phyloP scores from a whole-genome alignment of 768 basidiomycete genomes.

The Scleroderma citrinum region DNA sequence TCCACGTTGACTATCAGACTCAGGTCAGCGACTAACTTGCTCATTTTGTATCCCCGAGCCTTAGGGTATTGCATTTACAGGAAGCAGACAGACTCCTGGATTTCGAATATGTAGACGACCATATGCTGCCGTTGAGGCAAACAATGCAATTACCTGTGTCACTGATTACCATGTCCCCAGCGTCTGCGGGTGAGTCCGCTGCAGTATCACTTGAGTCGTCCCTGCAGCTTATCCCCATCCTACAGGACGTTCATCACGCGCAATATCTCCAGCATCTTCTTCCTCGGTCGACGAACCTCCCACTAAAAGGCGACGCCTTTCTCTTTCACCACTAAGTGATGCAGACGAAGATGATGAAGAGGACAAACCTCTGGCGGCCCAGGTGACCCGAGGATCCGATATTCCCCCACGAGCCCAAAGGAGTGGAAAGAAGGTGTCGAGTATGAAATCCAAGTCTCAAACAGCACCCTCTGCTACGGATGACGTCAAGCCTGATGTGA shows the following conservation, averaged over 20 bases:
- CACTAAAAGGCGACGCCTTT: constrained; percentile 48
- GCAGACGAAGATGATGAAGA: constrained; percentile 44
- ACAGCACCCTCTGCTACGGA: constrained; percentile 38
- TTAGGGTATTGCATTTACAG: constrained; percentile 33
- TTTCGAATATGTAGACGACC: constrained; percentile 69
- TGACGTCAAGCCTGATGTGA: constrained; percentile 34
- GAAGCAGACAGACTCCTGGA: constrained; percentile 73
- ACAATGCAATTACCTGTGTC: constrained; percentile 59
- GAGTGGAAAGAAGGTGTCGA: constrained; percentile 50
- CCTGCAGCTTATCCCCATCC: constrained; percentile 3
- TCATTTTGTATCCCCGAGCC: constrained; percentile 8
- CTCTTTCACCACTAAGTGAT: constrained; percentile 50
- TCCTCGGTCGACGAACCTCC: constrained; percentile 40
- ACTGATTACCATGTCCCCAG: constrained; percentile 43
- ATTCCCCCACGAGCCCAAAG: constrained; percentile 32
- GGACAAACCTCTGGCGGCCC: constrained; percentile 49
- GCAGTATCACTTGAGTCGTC: background rate
- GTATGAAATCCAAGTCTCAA: constrained; percentile 56
- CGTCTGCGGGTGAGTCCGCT: constrained; percentile 45
- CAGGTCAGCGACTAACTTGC: constrained; percentile 20
- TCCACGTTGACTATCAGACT: constrained; percentile 8
- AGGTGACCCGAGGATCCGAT: constrained; percentile 31
- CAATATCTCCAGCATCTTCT: constrained; percentile 34
- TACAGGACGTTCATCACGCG: constrained; percentile 22
- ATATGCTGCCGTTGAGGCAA: constrained; percentile 60